A percentile compares a stretch with the other conserved stretches of the same genome.
Evolutionary conservation across 805 yeast genomes (phyloP).

Genomic region (Spathaspora passalidarum): DNA sequence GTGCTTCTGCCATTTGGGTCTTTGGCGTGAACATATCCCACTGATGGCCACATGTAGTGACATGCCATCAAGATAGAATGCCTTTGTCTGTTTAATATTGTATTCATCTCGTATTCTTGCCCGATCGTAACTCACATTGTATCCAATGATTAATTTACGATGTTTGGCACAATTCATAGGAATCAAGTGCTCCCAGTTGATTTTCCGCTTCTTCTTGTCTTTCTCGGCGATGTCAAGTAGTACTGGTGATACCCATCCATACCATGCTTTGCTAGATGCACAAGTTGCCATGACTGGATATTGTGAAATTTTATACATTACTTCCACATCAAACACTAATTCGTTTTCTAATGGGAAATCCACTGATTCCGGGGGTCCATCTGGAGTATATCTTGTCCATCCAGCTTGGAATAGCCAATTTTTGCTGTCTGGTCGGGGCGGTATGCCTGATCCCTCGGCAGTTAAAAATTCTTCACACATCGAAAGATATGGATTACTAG

Average conservation of each 20-base stretch:
- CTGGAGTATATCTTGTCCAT: conserved; percentile 72
- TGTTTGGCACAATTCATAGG: conserved; percentile 57
- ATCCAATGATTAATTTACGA: conserved; percentile 75
- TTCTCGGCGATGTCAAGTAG: conserved; percentile 51
- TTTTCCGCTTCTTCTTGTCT: conserved; percentile 9
- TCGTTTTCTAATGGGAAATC: conserved; percentile 67
- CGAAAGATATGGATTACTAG: conserved; percentile 57
- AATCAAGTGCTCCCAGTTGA: conserved; percentile 59
- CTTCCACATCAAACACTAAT: conserved; percentile 88
- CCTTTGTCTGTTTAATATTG: conserved; percentile 58
- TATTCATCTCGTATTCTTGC: conserved; percentile 86
- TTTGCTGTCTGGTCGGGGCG: conserved; percentile 38
- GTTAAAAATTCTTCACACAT: conserved; percentile 47
- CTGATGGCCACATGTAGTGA: conserved; percentile 85
- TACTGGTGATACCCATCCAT: conserved; percentile 91
- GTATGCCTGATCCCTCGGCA: conserved; percentile 14
- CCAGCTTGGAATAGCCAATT: conserved; percentile 65
- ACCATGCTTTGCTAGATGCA: conserved; percentile 77
- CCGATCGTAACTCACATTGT: conserved; percentile 87
- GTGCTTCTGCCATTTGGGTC: conserved; percentile 71
- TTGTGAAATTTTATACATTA: conserved; percentile 67
- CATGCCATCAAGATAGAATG: conserved; percentile 87
- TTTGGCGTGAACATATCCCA: conserved; percentile 91
- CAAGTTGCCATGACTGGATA: conserved; percentile 84
- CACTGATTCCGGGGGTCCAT: conserved; percentile 54